Base-by-base conservation (phyloP, 2,329 filamentous ascomycete species). In the Penicillium sp. region DNA sequence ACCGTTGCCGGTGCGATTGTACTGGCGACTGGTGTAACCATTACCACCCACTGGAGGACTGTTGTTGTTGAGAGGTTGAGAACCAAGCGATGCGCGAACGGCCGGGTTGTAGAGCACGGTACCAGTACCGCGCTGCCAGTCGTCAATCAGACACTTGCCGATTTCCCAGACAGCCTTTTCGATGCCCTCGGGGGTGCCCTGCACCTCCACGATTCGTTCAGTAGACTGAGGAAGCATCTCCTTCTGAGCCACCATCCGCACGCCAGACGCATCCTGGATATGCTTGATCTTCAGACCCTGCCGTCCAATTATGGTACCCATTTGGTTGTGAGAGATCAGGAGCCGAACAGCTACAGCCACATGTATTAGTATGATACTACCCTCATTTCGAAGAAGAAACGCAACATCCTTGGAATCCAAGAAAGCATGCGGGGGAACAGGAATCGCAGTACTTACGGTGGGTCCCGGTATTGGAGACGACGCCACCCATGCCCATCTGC, bases 181-280 rank as follows among this genome's bases (percentile, higher is more conserved):
- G 56, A 98, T 94, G 44, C 90, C 89, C 38, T 94, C 88, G 11
- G 92, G 89, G 12, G 84, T 90, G 54, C 92, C 92, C 64, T 95
- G 89, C 30, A 98, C 84, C 64, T 98, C 92, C 50, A 98, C 92
- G 55, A 98, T 89, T 50, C 92, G 84, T 73, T 98, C 92, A 22
- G 92, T 98, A 4, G 92, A 98, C 67, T 98, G 92, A 23, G 92
- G 92, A 6, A 98, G 81, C 92, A 98, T 98, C 60, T 98, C 92
- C 71, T 98, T 98, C 68, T 98, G 92, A 27, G 92, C 92, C 32
- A 98, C 89, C 92, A 98, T 98, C 61, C 92, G 89, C 42, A 96
- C 92, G 50, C 89, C 89, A 4, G 92, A 96, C 18, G 81, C 82
- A 65, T 98, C 92, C 66, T 98, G 92, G 54, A 98, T 98, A 65